A percentile compares a stretch with the other conserved stretches of the same genome.
Evolutionary conservation across 1,139 yeast genomes (phyloP).

Genomic region (Petasospora fabianii): DNA sequence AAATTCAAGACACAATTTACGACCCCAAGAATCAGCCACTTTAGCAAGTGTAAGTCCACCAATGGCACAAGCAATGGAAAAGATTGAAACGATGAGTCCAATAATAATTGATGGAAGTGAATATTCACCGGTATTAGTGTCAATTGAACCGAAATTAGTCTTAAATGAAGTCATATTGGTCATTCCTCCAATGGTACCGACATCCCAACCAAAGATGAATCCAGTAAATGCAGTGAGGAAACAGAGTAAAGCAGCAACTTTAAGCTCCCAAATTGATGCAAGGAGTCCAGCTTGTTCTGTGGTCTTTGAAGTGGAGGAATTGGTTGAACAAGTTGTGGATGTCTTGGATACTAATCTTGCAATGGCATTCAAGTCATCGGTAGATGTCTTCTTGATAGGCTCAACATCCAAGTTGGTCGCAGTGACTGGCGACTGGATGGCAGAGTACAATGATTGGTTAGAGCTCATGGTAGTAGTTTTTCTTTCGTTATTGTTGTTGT

Average conservation of each 20-base stretch:
- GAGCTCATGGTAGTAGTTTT: no score
- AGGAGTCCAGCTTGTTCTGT: no score
- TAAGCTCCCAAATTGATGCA: background rate
- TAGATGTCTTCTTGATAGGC: background rate
- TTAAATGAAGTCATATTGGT: slow-evolving; percentile 54
- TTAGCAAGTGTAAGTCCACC: slow-evolving; percentile 65
- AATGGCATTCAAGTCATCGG: no score
- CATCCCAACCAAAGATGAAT: slow-evolving; percentile 69
- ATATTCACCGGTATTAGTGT: slow-evolving; percentile 19
- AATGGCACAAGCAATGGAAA: slow-evolving; percentile 67
- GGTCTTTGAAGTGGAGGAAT: background rate
- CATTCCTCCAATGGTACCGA: slow-evolving; percentile 70
- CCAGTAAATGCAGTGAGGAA: slow-evolving; percentile 49
- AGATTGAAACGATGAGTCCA: slow-evolving; percentile 59
- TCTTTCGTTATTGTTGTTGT: no score
- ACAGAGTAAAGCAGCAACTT: slow-evolving; percentile 6
- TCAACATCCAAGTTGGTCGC: no score
- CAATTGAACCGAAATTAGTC: slow-evolving; percentile 43
- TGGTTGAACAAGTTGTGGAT: background rate
- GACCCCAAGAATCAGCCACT: slow-evolving; percentile 50
- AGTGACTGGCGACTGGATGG: no score
- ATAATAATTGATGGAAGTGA: slow-evolving; percentile 43
- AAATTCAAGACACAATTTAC: slow-evolving; percentile 45
- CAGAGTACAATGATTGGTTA: no score
- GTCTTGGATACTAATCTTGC: no score